phyloP scores from a whole-genome alignment of 1,284 basidiomycete species.

The Omphalotus olearius region DNA sequence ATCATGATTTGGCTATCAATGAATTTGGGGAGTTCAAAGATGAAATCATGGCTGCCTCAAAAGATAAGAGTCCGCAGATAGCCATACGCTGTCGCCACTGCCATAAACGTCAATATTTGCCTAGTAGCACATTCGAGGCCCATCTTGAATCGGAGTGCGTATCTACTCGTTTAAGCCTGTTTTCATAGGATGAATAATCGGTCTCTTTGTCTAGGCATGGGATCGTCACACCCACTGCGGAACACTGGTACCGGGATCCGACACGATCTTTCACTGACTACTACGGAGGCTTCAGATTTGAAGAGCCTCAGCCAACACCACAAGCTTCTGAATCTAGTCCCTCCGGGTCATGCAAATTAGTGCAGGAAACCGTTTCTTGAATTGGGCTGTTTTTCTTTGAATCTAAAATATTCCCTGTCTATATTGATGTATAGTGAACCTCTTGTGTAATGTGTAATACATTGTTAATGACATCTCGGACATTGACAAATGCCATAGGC shows the following conservation, averaged over 20 bases:
- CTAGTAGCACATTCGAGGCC: neutral
- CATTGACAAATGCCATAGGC: constrained; percentile 39
- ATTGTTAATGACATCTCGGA: too few species aligned
- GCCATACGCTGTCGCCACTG: neutral
- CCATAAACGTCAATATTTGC: neutral
- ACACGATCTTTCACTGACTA: too few species aligned
- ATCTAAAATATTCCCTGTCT: too few species aligned
- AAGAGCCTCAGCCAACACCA: neutral
- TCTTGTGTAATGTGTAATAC: too few species aligned
- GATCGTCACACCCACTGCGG: neutral
- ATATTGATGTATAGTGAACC: too few species aligned
- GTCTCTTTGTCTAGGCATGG: neutral
- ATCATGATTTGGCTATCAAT: neutral
- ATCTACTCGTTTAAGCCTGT: neutral
- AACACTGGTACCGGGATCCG: neutral
- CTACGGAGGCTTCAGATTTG: too few species aligned
- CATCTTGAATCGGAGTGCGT: neutral
- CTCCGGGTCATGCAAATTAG: too few species aligned
- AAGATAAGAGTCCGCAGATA: neutral
- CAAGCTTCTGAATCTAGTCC: too few species aligned
- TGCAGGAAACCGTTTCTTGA: too few species aligned
- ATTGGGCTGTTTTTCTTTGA: too few species aligned
- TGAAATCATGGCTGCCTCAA: neutral
- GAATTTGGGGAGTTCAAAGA: neutral
- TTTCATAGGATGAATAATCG: too few species aligned